phyloP scores from a whole-genome alignment of 139 green algal species.

The Desmodesmus armatus region DNA sequence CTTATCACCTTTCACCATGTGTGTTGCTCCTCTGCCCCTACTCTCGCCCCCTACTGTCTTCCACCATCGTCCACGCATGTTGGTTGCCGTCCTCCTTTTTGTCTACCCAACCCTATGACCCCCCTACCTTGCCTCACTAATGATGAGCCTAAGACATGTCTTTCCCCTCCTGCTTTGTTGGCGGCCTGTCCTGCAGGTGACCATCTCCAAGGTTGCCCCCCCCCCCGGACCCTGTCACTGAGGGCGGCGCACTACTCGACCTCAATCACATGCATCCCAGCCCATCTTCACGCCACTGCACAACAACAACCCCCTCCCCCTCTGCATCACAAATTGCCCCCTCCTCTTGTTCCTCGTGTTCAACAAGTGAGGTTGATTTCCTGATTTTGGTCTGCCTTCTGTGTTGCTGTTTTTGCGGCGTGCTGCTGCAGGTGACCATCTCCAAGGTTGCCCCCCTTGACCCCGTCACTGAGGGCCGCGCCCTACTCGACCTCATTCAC shows the following conservation, averaged over 20 bases:
- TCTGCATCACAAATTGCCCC: neutral
- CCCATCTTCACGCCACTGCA: constrained; percentile 47
- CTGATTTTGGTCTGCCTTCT: too few species aligned
- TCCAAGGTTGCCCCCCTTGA: constrained; percentile 52
- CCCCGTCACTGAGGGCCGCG: constrained; percentile 48
- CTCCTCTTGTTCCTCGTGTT: too few species aligned
- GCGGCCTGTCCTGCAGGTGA: constrained; percentile 15
- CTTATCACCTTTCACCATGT: constrained; percentile 47
- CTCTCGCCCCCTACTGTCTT: too few species aligned
- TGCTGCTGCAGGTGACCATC: constrained; percentile 29
- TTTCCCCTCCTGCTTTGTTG: neutral
- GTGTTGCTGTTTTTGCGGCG: neutral
- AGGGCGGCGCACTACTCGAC: constrained; percentile 57
- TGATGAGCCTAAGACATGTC: too few species aligned
- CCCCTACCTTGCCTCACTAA: too few species aligned
- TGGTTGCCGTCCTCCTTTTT: too few species aligned
- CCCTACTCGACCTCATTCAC: constrained; percentile 61
- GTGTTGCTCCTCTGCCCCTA: neutral
- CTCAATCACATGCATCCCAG: constrained; percentile 53
- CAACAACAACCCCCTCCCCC: neutral
- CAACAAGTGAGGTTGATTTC: too few species aligned
- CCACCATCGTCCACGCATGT: too few species aligned
- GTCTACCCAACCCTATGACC: too few species aligned
- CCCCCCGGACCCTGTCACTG: constrained; percentile 52
- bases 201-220: constrained; percentile 48